A percentile compares a stretch with the other conserved stretches of the same genome.
phyloP scores from a whole-genome alignment of 140 eudicot genomes.

The Flaveria floridana region DNA sequence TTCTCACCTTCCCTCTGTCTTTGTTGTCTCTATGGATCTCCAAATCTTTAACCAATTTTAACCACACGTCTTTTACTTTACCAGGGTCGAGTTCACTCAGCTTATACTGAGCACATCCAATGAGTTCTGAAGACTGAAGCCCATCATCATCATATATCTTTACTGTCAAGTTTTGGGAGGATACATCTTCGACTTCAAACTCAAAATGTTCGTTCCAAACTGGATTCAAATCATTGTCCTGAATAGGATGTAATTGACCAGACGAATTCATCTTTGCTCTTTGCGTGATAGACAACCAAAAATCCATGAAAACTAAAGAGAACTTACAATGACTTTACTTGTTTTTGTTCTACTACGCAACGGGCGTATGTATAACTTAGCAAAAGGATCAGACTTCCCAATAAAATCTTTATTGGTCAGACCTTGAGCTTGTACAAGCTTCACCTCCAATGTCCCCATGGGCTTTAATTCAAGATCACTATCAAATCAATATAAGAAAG shows the following conservation, averaged over 20 bases:
- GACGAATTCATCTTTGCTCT: background rate
- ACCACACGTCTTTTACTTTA: constrained; percentile 91
- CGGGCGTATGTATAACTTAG: constrained; percentile 77
- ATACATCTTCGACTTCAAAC: constrained; percentile 77
- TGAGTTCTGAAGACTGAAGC: constrained; percentile 77
- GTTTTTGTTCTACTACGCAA: constrained; percentile 68
- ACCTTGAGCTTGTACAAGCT: constrained; percentile 93
- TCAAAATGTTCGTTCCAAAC: constrained; percentile 97
- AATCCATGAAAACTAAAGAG: constrained; percentile 4
- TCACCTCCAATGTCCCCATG: constrained; percentile 88
- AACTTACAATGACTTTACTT: constrained; percentile 86
- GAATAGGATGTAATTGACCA: constrained; percentile 28
- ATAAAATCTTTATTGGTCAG: constrained; percentile 85
- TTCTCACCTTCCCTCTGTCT: constrained; percentile 87
- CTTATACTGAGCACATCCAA: constrained; percentile 78
- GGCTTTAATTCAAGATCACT: constrained; percentile 95
- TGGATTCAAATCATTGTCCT: constrained; percentile 89
- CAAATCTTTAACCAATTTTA: constrained; percentile 88
- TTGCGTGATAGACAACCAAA: constrained; percentile 1
- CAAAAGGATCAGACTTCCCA: constrained; percentile 97
- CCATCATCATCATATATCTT: constrained; percentile 87
- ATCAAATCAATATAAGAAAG: constrained; percentile 22
- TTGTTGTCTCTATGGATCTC: constrained; percentile 76
- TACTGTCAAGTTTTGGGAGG: constrained; percentile 85
- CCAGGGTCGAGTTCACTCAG: constrained; percentile 81